A percentile compares a stretch with the other conserved stretches of the same genome.
phyloP scores from a whole-genome alignment of 2,329 filamentous ascomycete species.

The Chaetomium olivaceum region DNA sequence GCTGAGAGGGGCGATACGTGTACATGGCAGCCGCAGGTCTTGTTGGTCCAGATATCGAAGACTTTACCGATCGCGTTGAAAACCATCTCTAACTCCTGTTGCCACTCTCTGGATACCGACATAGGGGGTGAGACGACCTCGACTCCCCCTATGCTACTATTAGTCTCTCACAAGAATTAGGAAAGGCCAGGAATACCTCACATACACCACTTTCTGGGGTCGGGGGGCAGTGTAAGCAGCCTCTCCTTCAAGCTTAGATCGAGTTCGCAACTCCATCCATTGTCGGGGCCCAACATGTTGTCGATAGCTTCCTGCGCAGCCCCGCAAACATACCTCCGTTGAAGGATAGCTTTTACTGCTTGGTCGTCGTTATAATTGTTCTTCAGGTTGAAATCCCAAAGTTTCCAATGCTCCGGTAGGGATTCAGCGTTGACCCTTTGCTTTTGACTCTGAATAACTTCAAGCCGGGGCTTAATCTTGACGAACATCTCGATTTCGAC shows the following conservation, averaged over 20 bases:
- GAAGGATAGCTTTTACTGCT: background rate
- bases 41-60: too few species aligned
- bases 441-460: too few species aligned
- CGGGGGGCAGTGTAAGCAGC: background rate
- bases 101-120: background rate
- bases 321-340: background rate
- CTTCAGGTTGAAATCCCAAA: background rate
- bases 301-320: background rate
- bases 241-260: background rate
- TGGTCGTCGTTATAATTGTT: background rate
- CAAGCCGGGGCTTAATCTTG: too few species aligned
- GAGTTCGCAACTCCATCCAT: background rate
- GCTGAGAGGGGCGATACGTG: too few species aligned
- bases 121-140: background rate
- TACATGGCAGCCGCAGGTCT: too few species aligned
- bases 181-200: background rate
- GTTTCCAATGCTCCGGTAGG: too few species aligned
- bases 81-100: background rate
- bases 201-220: background rate
- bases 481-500: too few species aligned
- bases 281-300: background rate
- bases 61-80: too few species aligned
- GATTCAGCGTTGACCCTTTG: too few species aligned
- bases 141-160: background rate
- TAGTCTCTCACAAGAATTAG: background rate